These are phyloP conservation scores for Dysphania ambrosioides DNA, from an alignment of 148 eudicot genomes.

Conservation along the genomic window DNA sequence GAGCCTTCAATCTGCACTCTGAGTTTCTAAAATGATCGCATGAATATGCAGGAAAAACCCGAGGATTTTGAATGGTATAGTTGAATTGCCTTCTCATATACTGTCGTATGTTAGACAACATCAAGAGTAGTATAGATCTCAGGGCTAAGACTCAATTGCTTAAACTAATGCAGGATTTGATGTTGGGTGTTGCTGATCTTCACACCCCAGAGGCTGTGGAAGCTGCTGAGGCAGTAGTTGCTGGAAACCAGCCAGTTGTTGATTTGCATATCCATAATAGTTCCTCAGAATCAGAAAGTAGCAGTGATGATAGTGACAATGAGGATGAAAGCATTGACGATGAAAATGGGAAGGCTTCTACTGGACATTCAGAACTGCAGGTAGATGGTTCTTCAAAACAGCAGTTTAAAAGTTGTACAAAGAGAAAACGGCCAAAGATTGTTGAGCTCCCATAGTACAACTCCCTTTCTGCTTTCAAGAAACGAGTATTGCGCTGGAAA, in stretches of 20 bases:
- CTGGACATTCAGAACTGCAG: conserved; percentile 18
- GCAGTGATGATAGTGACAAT: conserved; percentile 39
- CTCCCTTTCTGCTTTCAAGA: background rate
- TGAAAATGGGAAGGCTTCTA: conserved; percentile 22
- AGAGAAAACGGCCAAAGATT: conserved; percentile 58
- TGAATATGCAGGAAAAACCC: conserved; percentile 50
- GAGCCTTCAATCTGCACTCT: background rate
- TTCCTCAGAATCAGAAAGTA: conserved; percentile 42
- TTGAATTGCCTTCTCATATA: background rate
- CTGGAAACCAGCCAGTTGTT: conserved; percentile 50
- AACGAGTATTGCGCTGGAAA: background rate
- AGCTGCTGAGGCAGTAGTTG: conserved; percentile 79
- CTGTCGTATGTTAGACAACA: background rate
- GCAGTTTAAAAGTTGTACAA: conserved; percentile 23
- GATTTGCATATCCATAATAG: conserved; percentile 33
- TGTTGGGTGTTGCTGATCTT: conserved; percentile 91
- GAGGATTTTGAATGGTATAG: conserved; percentile 68
- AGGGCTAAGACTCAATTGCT: background rate
- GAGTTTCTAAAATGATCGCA: background rate
- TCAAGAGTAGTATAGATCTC: background rate
- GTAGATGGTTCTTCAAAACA: conserved; percentile 29
- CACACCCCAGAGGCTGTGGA: conserved; percentile 81
- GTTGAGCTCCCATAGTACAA: conserved; percentile 52
- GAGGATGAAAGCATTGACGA: conserved; percentile 31
- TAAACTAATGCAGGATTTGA: conserved; percentile 56